These are phyloP conservation scores for Chlamydomonas schloesseri DNA, from an alignment of 139 green algal species.

Conservation along the genomic window DNA sequence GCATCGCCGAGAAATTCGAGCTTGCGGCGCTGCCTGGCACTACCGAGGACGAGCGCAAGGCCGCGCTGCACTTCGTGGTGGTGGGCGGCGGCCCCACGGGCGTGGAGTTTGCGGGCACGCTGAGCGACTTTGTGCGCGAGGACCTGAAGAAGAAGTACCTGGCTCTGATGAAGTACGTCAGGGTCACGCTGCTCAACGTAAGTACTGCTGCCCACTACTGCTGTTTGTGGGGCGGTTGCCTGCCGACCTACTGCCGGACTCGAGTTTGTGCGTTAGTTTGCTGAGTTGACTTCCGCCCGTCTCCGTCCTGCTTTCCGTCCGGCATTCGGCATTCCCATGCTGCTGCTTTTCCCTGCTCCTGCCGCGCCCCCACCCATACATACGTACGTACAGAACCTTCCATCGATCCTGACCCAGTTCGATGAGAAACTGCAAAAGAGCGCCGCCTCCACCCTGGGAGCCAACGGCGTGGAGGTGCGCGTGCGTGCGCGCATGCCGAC, in stretches of 20 bases:
- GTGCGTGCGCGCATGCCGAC: too few species aligned
- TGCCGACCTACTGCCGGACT: too few species aligned
- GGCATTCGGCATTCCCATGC: too few species aligned
- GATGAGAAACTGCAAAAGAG: constrained; percentile 53
- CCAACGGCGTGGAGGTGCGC: constrained; percentile 61
- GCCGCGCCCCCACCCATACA: too few species aligned
- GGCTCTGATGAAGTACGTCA: constrained; percentile 68
- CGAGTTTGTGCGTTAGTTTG: too few species aligned
- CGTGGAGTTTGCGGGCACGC: constrained; percentile 85
- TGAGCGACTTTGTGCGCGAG: constrained; percentile 80
- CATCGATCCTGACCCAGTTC: constrained; percentile 73
- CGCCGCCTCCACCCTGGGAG: constrained; percentile 62
- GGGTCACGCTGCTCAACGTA: constrained; percentile 68
- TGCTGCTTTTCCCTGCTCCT: not conserved
- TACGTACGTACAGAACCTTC: constrained; percentile 4
- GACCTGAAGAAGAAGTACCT: constrained; percentile 76
- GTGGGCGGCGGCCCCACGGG: constrained; percentile 88
- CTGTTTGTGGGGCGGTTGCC: too few species aligned
- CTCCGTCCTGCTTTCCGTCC: too few species aligned
- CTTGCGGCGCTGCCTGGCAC: constrained; percentile 78
- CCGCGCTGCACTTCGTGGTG: constrained; percentile 81
- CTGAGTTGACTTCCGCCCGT: too few species aligned
- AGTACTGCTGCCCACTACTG: too few species aligned
- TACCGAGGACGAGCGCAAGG: constrained; percentile 60
- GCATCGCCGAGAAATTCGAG: constrained; percentile 77